phyloP scores from a whole-genome alignment of 768 basidiomycete species.

The Trametes meyenii region DNA sequence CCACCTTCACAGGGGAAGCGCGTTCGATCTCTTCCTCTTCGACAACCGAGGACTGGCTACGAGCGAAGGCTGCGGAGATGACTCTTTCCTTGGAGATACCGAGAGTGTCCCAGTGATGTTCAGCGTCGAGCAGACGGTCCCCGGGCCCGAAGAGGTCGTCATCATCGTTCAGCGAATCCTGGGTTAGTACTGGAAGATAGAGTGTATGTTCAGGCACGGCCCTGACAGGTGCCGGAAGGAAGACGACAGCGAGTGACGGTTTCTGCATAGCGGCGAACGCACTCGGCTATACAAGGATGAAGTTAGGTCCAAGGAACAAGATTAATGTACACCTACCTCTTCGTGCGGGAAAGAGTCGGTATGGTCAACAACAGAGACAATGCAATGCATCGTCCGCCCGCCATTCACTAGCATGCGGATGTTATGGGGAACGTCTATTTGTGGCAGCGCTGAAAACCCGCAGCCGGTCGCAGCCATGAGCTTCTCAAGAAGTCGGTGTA shows the following conservation, averaged over 20 bases:
- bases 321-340: slow-evolving; percentile 40
- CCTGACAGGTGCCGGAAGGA: slow-evolving; percentile 53
- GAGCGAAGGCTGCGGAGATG: slow-evolving; percentile 24
- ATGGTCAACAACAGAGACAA: slow-evolving; percentile 45
- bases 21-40: slow-evolving; percentile 48
- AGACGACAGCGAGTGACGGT: slow-evolving; percentile 70
- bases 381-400: slow-evolving; percentile 32
- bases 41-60: slow-evolving; percentile 41
- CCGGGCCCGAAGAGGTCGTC: slow-evolving; percentile 26
- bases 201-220: slow-evolving; percentile 43
- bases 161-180: slow-evolving; percentile 25
- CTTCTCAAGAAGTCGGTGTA: slow-evolving; percentile 61
- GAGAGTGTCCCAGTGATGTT: slow-evolving; percentile 36
- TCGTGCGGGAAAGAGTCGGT: slow-evolving; percentile 31
- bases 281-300: slow-evolving; percentile 46
- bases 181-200: slow-evolving; percentile 62
- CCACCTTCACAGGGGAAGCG: slow-evolving; percentile 45
- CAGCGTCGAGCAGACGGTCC: slow-evolving; percentile 35
- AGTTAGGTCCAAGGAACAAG: slow-evolving; percentile 38
- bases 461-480: slow-evolving; percentile 41
- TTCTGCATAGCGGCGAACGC: slow-evolving; percentile 39
- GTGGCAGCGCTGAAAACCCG: slow-evolving; percentile 30
- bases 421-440: slow-evolving; percentile 20
- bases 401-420: slow-evolving; percentile 24
- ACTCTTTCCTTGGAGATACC: slow-evolving; percentile 30